A percentile compares a stretch with the other conserved stretches of the same genome.
Evolutionary conservation across 257 asterid genomes (phyloP).

Genomic region (Salvia miltiorrhiza): DNA sequence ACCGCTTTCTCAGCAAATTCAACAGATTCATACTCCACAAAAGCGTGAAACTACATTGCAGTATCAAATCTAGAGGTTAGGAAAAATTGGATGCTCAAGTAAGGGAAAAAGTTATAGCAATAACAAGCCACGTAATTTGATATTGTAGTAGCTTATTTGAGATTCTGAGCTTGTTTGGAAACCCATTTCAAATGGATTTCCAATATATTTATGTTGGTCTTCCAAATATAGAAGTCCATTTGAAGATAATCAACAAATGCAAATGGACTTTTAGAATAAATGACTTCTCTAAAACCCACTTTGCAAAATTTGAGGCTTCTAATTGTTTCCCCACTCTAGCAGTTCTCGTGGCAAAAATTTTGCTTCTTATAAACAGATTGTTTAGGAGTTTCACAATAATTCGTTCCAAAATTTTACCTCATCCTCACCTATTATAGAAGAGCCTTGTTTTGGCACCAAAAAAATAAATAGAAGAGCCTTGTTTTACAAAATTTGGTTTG

Average conservation of each 20-base stretch:
- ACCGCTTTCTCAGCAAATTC: slow-evolving; percentile 91
- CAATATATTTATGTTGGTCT: neutral
- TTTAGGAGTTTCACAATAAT: too few species aligned
- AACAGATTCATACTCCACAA: slow-evolving; percentile 81
- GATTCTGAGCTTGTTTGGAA: neutral
- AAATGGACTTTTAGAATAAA: neutral
- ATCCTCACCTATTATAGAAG: too few species aligned
- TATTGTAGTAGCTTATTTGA: neutral
- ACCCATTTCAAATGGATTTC: neutral
- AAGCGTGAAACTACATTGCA: slow-evolving; percentile 74
- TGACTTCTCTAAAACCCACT: neutral
- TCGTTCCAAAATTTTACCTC: too few species aligned
- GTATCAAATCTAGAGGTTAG: slow-evolving; percentile 19
- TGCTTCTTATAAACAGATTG: too few species aligned
- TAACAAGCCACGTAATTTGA: slow-evolving; percentile 1
- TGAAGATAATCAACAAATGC: neutral
- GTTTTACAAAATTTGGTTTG: too few species aligned
- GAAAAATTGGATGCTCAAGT: neutral
- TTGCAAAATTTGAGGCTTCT: neutral
- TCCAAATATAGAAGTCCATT: neutral
- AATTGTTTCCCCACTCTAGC: neutral
- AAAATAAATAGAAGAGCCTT: too few species aligned
- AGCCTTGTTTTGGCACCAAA: too few species aligned
- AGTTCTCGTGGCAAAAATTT: neutral
- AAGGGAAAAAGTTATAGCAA: neutral